Evolutionary conservation across 1,139 yeast species (phyloP).

Genomic region (Saccharomycopsis hybrid): DNA sequence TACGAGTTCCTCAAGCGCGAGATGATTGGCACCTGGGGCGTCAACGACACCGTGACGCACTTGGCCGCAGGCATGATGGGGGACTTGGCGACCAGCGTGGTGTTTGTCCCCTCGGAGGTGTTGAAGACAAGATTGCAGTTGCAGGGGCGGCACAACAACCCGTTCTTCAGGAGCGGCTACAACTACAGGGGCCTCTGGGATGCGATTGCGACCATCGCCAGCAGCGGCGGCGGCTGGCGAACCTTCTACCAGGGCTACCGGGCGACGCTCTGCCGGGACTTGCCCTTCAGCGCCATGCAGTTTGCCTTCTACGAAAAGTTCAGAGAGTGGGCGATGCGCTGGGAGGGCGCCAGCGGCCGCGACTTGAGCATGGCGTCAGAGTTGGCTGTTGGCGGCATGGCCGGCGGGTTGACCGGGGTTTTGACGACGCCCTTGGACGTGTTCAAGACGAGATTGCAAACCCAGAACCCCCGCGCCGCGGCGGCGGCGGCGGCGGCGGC

Average conservation of each 20-base stretch:
- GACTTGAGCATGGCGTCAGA: conserved; percentile 58
- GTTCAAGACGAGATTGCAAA: conserved; percentile 46
- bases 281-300: conserved; percentile 94
- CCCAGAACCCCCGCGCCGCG: too few species aligned
- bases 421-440: conserved; percentile 33
- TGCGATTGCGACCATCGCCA: conserved; percentile 58
- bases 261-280: conserved; percentile 85
- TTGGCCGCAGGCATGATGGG: conserved; percentile 85
- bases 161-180: conserved; percentile 73
- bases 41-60: conserved; percentile 77
- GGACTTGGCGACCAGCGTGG: conserved; percentile 80
- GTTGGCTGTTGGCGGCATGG: conserved; percentile 84
- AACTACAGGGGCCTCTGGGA: conserved; percentile 68
- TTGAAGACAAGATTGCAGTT: conserved; percentile 85
- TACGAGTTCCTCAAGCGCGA: conserved; percentile 75
- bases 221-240: conserved; percentile 51
- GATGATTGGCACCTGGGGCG: conserved; percentile 52
- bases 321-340: conserved; percentile 50
- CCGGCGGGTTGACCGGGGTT: conserved; percentile 80
- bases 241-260: conserved; percentile 87
- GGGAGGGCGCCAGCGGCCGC: conserved; percentile 23
- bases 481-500: too few species aligned
- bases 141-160: conserved; percentile 83
- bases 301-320: conserved; percentile 92
- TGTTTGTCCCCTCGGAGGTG: conserved; percentile 96